Conservation (phyloP, 2,329 filamentous ascomycete genomes). For the Cladophialophora chaetospira region DNA sequence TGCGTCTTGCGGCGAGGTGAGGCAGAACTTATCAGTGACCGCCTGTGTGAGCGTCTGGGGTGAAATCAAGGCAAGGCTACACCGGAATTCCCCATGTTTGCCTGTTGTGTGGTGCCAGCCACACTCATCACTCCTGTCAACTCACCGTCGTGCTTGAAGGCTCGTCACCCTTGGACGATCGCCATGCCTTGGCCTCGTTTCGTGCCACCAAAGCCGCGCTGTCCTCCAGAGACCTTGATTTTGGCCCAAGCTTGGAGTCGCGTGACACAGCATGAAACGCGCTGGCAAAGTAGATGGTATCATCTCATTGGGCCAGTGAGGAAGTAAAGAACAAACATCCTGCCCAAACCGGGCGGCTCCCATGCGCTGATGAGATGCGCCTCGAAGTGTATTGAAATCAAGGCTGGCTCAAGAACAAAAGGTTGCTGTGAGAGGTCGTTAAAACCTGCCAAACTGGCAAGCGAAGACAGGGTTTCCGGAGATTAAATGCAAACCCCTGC, state of each 20-base stretch:
- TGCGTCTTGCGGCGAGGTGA: neutral
- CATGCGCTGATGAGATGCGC: neutral
- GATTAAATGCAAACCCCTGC: conserved; percentile 3
- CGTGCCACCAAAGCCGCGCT: neutral
- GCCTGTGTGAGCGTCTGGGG: neutral
- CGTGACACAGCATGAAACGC: conserved; percentile 8
- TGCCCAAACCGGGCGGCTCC: conserved; percentile 16
- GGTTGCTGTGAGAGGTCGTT: neutral
- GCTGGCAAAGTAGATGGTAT: conserved; percentile 12
- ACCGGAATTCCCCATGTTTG: neutral
- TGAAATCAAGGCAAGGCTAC: neutral
- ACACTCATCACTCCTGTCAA: neutral
- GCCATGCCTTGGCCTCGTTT: conserved; percentile 6
- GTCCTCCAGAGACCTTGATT: conserved; percentile 4
- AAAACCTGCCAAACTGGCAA: neutral
- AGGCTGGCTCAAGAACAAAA: too few species aligned
- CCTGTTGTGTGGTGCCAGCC: neutral
- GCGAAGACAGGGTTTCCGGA: neutral
- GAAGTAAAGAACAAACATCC: conserved; percentile 4
- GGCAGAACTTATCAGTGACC: conserved; percentile 2
- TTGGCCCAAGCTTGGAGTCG: neutral
- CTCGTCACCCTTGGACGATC: neutral
- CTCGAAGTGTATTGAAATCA: neutral
- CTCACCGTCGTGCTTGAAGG: neutral
- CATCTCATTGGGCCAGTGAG: conserved; percentile 11